Conservation (phyloP, 306 rosid genomes). For the Trifolium pratense region DNA sequence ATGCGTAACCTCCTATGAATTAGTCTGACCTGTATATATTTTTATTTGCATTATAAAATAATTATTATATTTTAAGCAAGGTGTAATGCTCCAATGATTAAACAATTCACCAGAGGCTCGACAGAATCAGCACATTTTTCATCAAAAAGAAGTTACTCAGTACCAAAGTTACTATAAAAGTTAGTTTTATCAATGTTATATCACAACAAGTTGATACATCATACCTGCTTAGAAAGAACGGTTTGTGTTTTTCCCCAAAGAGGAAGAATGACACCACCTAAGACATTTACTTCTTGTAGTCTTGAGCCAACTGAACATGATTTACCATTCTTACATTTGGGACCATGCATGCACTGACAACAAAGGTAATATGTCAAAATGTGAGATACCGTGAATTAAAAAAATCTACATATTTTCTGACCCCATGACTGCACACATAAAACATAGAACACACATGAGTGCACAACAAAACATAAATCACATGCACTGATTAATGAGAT, state of each 20-base stretch:
- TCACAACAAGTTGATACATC: too few species aligned
- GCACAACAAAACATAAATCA: not conserved
- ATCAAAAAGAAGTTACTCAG: not conserved
- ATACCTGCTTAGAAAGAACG: constrained; percentile 92
- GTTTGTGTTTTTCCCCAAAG: constrained; percentile 88
- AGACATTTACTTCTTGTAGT: constrained; percentile 85
- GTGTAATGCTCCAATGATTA: not conserved
- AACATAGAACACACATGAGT: not conserved
- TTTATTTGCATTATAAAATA: constrained; percentile 4
- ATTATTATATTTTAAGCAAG: not conserved
- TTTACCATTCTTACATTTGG: constrained; percentile 34
- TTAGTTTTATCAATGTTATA: not conserved
- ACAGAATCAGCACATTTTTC: not conserved
- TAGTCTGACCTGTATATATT: constrained; percentile 55
- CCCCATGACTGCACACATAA: not conserved
- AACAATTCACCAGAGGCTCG: not conserved
- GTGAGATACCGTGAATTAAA: too few species aligned
- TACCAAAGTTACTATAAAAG: not conserved
- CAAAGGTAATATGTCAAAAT: too few species aligned
- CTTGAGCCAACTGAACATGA: constrained; percentile 88
- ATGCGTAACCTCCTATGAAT: constrained; percentile 76
- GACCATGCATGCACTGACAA: too few species aligned
- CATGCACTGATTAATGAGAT: not conserved
- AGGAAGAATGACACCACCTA: constrained; percentile 94
- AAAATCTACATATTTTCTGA: not conserved